Evolutionary conservation across 495 filamentous ascomycete genomes (phyloP).

Genomic region (Penicillium arizonense): DNA sequence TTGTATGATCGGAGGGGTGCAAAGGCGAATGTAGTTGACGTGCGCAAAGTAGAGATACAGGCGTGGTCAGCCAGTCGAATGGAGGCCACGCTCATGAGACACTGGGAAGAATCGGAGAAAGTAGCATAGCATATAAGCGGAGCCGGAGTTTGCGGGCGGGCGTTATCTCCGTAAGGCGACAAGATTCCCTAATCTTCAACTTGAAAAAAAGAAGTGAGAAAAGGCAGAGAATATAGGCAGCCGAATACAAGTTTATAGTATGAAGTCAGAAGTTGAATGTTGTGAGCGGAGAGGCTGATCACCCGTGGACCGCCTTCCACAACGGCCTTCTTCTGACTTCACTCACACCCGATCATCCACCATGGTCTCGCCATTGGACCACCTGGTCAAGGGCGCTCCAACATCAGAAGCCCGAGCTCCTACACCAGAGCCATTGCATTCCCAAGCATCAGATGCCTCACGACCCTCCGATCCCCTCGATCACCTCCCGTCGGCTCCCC

Average conservation of each 20-base stretch:
- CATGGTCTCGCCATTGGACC: constrained; percentile 70
- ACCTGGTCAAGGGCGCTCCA: constrained; percentile 82
- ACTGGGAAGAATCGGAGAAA: background rate
- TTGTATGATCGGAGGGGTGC: no score
- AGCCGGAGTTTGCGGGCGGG: constrained; percentile 22
- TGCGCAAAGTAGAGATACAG: constrained; percentile 6
- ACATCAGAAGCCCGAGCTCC: constrained; percentile 45
- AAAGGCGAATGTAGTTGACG: background rate
- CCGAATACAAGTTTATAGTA: no score
- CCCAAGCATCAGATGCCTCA: constrained; percentile 29
- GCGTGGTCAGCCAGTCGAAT: constrained; percentile 8
- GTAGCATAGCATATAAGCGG: background rate
- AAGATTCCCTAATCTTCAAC: constrained; percentile 6
- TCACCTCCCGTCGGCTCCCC: constrained; percentile 81
- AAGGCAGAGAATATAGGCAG: no score
- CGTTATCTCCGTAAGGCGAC: constrained; percentile 27
- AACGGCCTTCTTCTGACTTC: constrained; percentile 19
- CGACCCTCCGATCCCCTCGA: constrained; percentile 66
- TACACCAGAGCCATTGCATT: constrained; percentile 36
- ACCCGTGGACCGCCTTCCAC: constrained; percentile 17
- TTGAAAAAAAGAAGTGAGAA: no score
- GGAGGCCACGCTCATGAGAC: constrained; percentile 14
- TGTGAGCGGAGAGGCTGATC: no score
- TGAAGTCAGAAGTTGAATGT: no score
- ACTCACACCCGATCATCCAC: constrained; percentile 3